These are phyloP conservation scores for Pleurotus platypus DNA, from an alignment of 768 basidiomycete genomes.

Conservation along the genomic window DNA sequence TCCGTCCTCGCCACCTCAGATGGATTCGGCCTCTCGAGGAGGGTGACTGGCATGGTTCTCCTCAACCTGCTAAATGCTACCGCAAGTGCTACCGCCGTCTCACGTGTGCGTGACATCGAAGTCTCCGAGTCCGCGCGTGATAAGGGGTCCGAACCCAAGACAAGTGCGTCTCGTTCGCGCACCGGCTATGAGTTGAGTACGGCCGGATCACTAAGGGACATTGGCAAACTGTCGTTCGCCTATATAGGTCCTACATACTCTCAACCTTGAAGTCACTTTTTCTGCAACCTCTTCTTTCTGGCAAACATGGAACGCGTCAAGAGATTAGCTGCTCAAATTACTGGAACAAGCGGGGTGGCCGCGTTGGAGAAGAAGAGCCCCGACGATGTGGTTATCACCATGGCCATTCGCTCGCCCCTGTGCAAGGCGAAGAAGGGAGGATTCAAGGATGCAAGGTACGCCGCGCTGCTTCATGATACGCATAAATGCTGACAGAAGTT, in stretches of 20 bases:
- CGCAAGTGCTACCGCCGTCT: too few relatives aligned
- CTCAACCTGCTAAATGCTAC: too few relatives aligned
- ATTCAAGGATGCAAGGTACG: slow-evolving; percentile 65
- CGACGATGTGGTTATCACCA: slow-evolving; percentile 80
- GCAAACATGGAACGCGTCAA: slow-evolving; percentile 57
- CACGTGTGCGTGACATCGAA: too few relatives aligned
- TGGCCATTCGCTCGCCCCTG: slow-evolving; percentile 74
- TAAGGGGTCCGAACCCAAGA: too few relatives aligned
- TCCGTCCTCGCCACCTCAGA: not conserved
- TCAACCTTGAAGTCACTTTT: not conserved
- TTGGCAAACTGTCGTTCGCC: too few relatives aligned
- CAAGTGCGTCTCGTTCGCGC: too few relatives aligned
- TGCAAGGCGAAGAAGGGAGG: slow-evolving; percentile 78
- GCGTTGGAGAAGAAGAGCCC: slow-evolving; percentile 55
- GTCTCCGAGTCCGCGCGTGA: too few relatives aligned
- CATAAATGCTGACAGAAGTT: slow-evolving; percentile 11
- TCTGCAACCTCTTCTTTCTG: not conserved
- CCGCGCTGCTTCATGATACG: not conserved
- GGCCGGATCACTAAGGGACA: not conserved
- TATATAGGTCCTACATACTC: too few relatives aligned
- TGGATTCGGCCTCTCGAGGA: too few relatives aligned
- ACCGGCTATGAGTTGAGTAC: not conserved
- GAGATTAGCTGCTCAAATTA: slow-evolving; percentile 61
- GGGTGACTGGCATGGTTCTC: too few relatives aligned
- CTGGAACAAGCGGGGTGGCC: slow-evolving; percentile 35